Base-by-base conservation (phyloP, 2,329 filamentous ascomycete genomes). In the Lachnellula subtilissima region DNA sequence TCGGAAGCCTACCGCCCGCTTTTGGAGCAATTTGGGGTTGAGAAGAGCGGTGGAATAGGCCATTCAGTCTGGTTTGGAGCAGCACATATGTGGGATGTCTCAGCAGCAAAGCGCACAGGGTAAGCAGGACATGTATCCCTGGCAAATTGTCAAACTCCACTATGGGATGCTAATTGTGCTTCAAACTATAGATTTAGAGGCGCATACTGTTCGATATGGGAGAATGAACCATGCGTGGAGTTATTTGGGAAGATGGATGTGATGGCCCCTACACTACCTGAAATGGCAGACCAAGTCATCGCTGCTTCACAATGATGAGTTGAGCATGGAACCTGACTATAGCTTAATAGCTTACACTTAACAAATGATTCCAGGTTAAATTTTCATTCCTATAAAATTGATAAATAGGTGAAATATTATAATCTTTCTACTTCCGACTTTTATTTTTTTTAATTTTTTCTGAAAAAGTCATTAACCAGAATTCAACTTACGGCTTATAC, bases 21-120 rank as follows among this genome's bases (percentile, higher is more conserved):
- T 5, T 66, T 77, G 36, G 71, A 72, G n/a, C 67, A 65, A 49
- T 74, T 82, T 54, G 50, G 15, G 22, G 72, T 61, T 0, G 61
- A 70, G 0, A 61, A 58, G 46, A 69, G 76, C 57, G 25, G 25
- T 25, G 25, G 25, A 5, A 7, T 6, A 7, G 28, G 28, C 28
- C 28, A 32, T 32, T 32, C 28, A 7, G 74, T 73, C 47, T 83
- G 80, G 80, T 83, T 83, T 65, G 81, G 78, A 0, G 81, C 81
- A 1, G 81, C 79, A 22, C 81, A 84, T 68, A 78, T 79, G 73
- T 84, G 81, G 81, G 81, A 84, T 70, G 79, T 80, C 1, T 73
- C 74, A 17, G 78, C 79, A 3, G 80, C 81, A 17, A 14, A 39
- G 14, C 12, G 37, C 14, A 39, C 12, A 8, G 73, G 72, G 48